Evolutionary conservation across 805 yeast species (phyloP), one percentile per base, ranked within the genome.

Genomic region (Torulaspora maleeae): DNA sequence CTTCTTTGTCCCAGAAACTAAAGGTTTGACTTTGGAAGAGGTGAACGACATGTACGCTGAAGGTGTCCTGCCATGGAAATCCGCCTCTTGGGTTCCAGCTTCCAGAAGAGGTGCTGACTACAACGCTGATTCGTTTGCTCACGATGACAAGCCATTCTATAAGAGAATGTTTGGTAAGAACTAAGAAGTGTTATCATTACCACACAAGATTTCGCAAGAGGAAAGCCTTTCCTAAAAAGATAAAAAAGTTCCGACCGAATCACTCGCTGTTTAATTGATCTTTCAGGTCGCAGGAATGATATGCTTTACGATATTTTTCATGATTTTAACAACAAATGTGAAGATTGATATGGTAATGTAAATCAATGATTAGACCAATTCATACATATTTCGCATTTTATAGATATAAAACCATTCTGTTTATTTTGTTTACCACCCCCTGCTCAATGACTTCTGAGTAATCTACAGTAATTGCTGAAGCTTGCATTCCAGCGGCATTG

Each of bases 21-120:
- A 79, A 70, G 95, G 95, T 48, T 75, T 86, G 58, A 76, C 86
- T 36, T 75, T 87, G 63, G 95, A 86, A 69, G 89, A 86, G 68
- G 86, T 86, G 52, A 89, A 86, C 63, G 81, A 77, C 59, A 70
- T 82, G 73, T 75, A 71, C 58, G 63, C 73, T 24, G 66, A 68
- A 41, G 67, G 65, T 54, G 69, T 68, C 33, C 54, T 63, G 44
- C 70, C 78, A 41, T 74, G 77, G 77, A 61, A 66, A 45, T 79
- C 83, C 12, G 41, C 71, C 20, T 56, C 56, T 46, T 82, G 78
- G 79, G 71, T 70, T 43, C 83, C 84, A 55, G 71, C 79, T 33
- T 51, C 70, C 27, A 55, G 64, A 62, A 62, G 68, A 55, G 63
- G 53, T 20, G 51, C 50, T 11, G 61, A 54, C 17, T 63, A 63